These are phyloP conservation scores for Micractinium conductrix DNA, from an alignment of 139 green algal species.

Conservation along the genomic window DNA sequence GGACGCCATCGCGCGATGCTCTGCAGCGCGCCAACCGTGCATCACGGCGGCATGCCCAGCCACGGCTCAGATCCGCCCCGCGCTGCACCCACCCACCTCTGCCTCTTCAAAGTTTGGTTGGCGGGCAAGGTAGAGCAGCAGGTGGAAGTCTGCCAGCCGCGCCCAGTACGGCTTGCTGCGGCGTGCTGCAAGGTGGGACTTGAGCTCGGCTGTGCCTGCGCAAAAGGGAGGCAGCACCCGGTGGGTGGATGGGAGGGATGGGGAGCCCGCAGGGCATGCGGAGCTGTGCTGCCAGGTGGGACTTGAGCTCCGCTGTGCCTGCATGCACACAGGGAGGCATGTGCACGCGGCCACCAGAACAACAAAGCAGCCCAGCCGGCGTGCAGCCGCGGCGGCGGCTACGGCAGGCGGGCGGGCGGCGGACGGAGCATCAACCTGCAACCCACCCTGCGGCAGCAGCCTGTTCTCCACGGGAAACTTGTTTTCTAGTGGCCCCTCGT, in stretches of 20 bases:
- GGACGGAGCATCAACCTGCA: neutral
- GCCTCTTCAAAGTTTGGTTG: conserved; percentile 81
- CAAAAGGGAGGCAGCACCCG: too few species aligned
- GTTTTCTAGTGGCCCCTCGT: conserved; percentile 77
- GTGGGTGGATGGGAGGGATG: conserved; percentile 57
- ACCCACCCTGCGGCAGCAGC: conserved; percentile 73
- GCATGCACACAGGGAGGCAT: neutral
- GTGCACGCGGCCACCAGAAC: neutral
- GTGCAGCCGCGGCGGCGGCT: neutral
- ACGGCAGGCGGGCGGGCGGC: neutral
- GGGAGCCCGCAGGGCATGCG: conserved; percentile 70
- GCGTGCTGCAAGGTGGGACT: conserved; percentile 72
- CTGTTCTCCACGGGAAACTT: conserved; percentile 96
- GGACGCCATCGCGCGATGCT: neutral
- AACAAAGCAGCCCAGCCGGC: neutral
- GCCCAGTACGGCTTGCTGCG: conserved; percentile 69
- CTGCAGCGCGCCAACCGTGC: neutral
- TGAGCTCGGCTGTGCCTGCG: conserved; percentile 71
- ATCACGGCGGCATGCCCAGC: neutral
- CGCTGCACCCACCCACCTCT: neutral
- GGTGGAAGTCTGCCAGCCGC: conserved; percentile 92
- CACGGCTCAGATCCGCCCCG: too few species aligned
- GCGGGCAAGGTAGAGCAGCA: conserved; percentile 93
- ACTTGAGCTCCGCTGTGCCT: conserved; percentile 64
- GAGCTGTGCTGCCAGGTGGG: conserved; percentile 70